Evolutionary conservation across 306 rosid genomes (phyloP).

Genomic region (Oemleria cerasiformis): DNA sequence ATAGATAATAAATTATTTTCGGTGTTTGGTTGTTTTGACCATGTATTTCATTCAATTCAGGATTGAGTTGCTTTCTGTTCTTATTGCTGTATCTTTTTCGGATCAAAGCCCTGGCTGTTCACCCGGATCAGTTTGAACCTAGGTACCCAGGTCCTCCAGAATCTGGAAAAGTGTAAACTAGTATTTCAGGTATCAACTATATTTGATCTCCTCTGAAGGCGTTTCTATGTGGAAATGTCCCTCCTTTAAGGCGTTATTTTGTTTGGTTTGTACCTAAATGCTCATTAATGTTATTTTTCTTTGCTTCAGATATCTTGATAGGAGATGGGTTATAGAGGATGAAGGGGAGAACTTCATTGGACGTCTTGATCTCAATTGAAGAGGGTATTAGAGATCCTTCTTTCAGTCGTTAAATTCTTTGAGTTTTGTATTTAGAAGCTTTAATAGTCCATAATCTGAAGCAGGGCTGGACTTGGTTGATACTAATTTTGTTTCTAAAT

Average conservation of each 20-base stretch:
- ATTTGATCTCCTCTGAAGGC: constrained; percentile 12
- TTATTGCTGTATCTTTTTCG: constrained; percentile 42
- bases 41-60: constrained; percentile 40
- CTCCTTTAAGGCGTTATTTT: not conserved
- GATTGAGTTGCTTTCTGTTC: constrained; percentile 44
- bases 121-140: not conserved
- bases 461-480: not conserved
- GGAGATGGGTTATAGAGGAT: constrained; percentile 21
- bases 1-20: constrained; percentile 2
- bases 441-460: not conserved
- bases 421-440: not conserved
- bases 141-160: constrained; percentile 21
- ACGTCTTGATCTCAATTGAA: constrained; percentile 25
- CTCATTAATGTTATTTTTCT: constrained; percentile 15
- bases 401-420: not conserved
- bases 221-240: not conserved
- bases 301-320: constrained; percentile 34
- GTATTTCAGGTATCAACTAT: constrained; percentile 32
- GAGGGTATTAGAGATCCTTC: constrained; percentile 22
- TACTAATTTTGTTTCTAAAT: not conserved
- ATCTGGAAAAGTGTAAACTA: constrained; percentile 25
- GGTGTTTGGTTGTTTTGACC: constrained; percentile 33
- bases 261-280: constrained; percentile 3
- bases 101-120: constrained; percentile 45
- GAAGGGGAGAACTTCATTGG: constrained; percentile 28